These are phyloP conservation scores for Farysia itapuensis DNA, from an alignment of 1,284 basidiomycete genomes.

Conservation along the genomic window DNA sequence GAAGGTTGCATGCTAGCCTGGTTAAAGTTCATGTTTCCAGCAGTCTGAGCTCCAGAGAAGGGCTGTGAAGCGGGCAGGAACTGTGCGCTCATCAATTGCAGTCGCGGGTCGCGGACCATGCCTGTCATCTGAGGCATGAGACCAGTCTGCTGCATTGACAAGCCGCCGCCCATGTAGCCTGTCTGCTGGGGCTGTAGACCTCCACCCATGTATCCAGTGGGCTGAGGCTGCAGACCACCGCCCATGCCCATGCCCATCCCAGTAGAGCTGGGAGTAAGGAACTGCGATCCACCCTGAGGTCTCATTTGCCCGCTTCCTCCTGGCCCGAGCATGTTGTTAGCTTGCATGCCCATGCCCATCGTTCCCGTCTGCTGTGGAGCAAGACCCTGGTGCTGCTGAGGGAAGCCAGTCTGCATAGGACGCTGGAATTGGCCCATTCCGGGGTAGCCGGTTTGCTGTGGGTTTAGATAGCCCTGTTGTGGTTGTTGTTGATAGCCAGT, in stretches of 20 bases:
- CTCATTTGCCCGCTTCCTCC: constrained; percentile 4
- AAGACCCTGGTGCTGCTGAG: constrained; percentile 21
- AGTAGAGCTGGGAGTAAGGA: constrained; percentile 32
- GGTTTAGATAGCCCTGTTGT: constrained; percentile 39
- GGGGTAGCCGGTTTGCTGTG: constrained; percentile 44
- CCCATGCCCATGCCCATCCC: constrained; percentile 41
- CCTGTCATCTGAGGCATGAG: constrained; percentile 59
- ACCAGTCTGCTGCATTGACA: constrained; percentile 50
- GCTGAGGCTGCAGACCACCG: constrained; percentile 40
- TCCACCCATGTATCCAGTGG: constrained; percentile 37
- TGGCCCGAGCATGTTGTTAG: not conserved
- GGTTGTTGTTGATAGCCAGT: constrained; percentile 44
- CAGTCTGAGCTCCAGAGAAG: constrained; percentile 52
- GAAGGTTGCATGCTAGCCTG: constrained; percentile 56
- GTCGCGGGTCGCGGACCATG: constrained; percentile 54
- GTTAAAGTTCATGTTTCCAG: constrained; percentile 57
- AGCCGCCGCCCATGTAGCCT: constrained; percentile 39
- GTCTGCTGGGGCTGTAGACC: constrained; percentile 46
- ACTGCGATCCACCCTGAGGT: constrained; percentile 20
- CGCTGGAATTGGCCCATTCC: constrained; percentile 41
- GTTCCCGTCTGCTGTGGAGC: constrained; percentile 20
- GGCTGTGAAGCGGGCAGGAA: constrained; percentile 58
- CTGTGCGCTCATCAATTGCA: constrained; percentile 58
- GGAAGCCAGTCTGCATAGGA: constrained; percentile 40
- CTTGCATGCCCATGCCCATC: constrained; percentile 19